phyloP scores from a whole-genome alignment of 2,329 filamentous ascomycete species.

The Neofusicoccum cordaticola region DNA sequence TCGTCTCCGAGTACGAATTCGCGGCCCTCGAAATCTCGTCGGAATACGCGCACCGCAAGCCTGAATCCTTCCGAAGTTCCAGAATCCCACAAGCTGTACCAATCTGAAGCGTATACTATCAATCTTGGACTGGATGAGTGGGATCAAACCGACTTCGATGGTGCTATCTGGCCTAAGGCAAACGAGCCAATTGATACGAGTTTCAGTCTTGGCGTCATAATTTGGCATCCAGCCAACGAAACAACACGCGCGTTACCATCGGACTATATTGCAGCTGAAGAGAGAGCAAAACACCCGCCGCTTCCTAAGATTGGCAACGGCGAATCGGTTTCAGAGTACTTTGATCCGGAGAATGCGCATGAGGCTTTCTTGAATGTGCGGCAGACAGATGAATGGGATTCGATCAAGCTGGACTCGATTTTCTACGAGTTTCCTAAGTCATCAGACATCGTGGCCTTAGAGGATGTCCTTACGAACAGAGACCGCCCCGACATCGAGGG shows the following conservation, averaged over 20 bases:
- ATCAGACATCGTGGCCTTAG: conserved; percentile 41
- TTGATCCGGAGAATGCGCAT: conserved; percentile 41
- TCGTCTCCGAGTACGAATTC: background rate
- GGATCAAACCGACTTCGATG: conserved; percentile 44
- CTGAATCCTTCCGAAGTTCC: background rate
- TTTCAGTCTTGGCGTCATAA: conserved; percentile 46
- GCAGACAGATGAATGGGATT: conserved; percentile 50
- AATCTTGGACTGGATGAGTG: conserved; percentile 38
- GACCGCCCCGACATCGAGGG: conserved; percentile 35
- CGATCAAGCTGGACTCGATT: conserved; percentile 49
- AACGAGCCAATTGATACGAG: conserved; percentile 44
- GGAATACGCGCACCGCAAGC: conserved; percentile 7
- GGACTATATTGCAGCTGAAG: conserved; percentile 39
- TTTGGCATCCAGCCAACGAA: conserved; percentile 44
- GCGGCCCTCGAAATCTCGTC: conserved; percentile 12
- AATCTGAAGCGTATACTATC: conserved; percentile 23
- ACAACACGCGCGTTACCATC: conserved; percentile 43
- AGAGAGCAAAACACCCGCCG: conserved; percentile 40
- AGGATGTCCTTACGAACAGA: conserved; percentile 42
- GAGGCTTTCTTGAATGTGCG: conserved; percentile 47
- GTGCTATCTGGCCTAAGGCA: conserved; percentile 44
- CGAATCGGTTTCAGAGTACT: conserved; percentile 51
- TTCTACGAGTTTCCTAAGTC: conserved; percentile 46
- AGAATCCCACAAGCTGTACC: conserved; percentile 14
- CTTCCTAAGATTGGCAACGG: conserved; percentile 38